phyloP scores from a whole-genome alignment of 805 yeast species.

The Grigorovia jiainica region DNA sequence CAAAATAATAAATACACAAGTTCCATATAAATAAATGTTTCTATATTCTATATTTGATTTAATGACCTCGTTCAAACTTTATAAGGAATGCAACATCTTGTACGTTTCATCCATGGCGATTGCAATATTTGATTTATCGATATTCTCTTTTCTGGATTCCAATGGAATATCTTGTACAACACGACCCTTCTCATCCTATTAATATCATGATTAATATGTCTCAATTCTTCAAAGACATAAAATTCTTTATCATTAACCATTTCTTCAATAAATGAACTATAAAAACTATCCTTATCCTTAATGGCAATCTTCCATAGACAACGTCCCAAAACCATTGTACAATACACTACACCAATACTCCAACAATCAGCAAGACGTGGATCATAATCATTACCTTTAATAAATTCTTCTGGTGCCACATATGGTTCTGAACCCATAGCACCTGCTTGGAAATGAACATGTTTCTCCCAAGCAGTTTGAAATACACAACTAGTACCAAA shows the following conservation, averaged over 20 bases:
- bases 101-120: constrained; percentile 52
- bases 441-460: constrained; percentile 57
- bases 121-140: constrained; percentile 43
- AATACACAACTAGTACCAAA: constrained; percentile 90
- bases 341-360: constrained; percentile 74
- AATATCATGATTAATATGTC: constrained; percentile 32
- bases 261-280: constrained; percentile 37
- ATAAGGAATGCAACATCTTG: constrained; percentile 41
- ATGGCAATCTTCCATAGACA: constrained; percentile 81
- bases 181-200: constrained; percentile 37
- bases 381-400: constrained; percentile 46
- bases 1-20: no score
- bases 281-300: constrained; percentile 40
- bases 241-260: constrained; percentile 35
- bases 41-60: no score
- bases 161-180: constrained; percentile 52
- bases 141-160: constrained; percentile 45
- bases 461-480: constrained; percentile 80
- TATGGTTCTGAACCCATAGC: constrained; percentile 85
- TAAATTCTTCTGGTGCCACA: constrained; percentile 85
- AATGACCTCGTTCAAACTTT: constrained; percentile 2
- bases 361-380: constrained; percentile 79
- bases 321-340: constrained; percentile 78
- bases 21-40: no score
- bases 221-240: constrained; percentile 45